Conservation (phyloP, 371 early-diverging fungal species). For the Cokeromyces recurvatus region DNA sequence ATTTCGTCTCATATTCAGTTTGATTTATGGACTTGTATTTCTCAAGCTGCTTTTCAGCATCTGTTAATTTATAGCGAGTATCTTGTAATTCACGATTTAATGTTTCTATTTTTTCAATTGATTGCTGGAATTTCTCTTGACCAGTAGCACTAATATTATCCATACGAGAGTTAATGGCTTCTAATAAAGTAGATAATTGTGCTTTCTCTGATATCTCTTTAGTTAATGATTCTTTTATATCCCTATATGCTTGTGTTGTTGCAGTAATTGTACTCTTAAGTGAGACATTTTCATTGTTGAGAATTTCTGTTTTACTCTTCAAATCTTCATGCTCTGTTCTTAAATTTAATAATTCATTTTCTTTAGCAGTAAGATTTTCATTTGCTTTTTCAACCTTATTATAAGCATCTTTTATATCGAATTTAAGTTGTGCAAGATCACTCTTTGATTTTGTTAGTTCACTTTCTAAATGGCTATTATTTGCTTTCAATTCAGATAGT, state of each 20-base stretch:
- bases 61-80: not conserved
- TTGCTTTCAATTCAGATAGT: not conserved
- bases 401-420: too few species aligned
- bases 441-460: not conserved
- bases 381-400: too few species aligned
- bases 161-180: constrained; percentile 6
- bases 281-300: constrained; percentile 1
- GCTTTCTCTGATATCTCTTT: not conserved
- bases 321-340: too few species aligned
- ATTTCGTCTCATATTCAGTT: constrained; percentile 5
- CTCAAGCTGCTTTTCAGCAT: constrained; percentile 9
- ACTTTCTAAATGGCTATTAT: not conserved
- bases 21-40: constrained; percentile 7
- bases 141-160: not conserved
- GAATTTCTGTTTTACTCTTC: not conserved
- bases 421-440: not conserved
- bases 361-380: too few species aligned
- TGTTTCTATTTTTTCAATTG: constrained; percentile 1
- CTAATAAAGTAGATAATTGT: constrained; percentile 3
- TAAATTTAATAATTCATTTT: too few species aligned
- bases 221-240: not conserved
- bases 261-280: not conserved
- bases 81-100: constrained; percentile 8
- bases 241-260: constrained; percentile 1
- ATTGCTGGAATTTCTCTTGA: not conserved